Conservation (phyloP, 257 asterid species). For the Solanum lignicaule region DNA sequence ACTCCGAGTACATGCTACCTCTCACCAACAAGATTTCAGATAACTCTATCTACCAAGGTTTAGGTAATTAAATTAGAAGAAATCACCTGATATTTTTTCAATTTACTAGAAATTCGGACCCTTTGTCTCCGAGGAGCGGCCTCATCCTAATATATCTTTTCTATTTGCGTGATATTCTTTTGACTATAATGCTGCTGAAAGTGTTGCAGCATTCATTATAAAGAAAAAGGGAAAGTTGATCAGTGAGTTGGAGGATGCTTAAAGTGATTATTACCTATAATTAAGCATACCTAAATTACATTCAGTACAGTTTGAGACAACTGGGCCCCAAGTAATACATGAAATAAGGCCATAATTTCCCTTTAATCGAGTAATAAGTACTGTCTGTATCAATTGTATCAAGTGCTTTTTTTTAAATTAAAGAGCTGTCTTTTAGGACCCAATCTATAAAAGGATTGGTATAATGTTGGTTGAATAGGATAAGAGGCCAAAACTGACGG, state of each 20-base stretch:
- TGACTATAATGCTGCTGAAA: not conserved
- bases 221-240: not conserved
- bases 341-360: not conserved
- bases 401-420: not conserved
- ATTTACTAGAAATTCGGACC: not conserved
- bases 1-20: not conserved
- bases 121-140: not conserved
- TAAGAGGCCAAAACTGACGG: not conserved
- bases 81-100: not conserved
- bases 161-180: not conserved
- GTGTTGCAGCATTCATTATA: not conserved
- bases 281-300: not conserved
- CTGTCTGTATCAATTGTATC: not conserved
- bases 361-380: not conserved
- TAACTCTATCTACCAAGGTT: not conserved
- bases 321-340: not conserved
- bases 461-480: not conserved
- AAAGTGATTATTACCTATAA: not conserved
- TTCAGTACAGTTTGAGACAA: not conserved
- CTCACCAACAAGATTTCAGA: not conserved
- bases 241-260: not conserved
- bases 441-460: not conserved
- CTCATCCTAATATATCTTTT: not conserved
- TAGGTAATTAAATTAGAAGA: not conserved
- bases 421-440: not conserved